Conservation (phyloP, 2,329 filamentous ascomycete species). For the Colletotrichum euphorbiae region DNA sequence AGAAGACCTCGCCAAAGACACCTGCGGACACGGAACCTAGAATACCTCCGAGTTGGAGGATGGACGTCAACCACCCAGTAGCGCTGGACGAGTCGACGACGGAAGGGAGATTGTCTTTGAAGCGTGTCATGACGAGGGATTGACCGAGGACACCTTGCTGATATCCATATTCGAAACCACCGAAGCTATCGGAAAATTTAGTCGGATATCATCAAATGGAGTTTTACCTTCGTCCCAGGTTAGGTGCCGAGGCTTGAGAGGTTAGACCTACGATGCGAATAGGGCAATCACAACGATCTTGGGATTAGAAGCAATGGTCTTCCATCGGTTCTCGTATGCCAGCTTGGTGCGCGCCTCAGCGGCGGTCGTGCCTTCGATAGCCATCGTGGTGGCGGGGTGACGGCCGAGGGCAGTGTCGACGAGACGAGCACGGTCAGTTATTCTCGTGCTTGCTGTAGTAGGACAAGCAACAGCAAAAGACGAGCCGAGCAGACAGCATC, state of each 20-base stretch:
- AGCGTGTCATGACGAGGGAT: constrained; percentile 64
- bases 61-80: constrained; percentile 63
- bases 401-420: background rate
- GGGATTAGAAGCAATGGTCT: constrained; percentile 49
- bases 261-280: constrained; percentile 51
- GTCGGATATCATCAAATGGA: no score
- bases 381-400: constrained; percentile 2
- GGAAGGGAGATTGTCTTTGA: constrained; percentile 61
- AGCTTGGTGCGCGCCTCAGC: constrained; percentile 34
- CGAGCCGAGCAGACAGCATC: constrained; percentile 4
- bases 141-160: constrained; percentile 66
- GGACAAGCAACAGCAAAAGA: background rate
- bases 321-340: constrained; percentile 43
- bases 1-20: constrained; percentile 61
- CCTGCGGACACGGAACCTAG: constrained; percentile 60
- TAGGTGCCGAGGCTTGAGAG: no score
- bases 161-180: constrained; percentile 65
- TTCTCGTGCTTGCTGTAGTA: background rate
- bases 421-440: background rate
- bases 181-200: constrained; percentile 50
- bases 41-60: constrained; percentile 63
- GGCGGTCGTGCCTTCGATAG: constrained; percentile 26
- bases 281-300: constrained; percentile 54
- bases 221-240: no score
- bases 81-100: constrained; percentile 59